Percentiles rank a stretch among this genome's conserved stretches.
Evolutionary conservation across 371 early-diverging fungal genomes (phyloP).

Genomic region (Saksenaea vasiformis): DNA sequence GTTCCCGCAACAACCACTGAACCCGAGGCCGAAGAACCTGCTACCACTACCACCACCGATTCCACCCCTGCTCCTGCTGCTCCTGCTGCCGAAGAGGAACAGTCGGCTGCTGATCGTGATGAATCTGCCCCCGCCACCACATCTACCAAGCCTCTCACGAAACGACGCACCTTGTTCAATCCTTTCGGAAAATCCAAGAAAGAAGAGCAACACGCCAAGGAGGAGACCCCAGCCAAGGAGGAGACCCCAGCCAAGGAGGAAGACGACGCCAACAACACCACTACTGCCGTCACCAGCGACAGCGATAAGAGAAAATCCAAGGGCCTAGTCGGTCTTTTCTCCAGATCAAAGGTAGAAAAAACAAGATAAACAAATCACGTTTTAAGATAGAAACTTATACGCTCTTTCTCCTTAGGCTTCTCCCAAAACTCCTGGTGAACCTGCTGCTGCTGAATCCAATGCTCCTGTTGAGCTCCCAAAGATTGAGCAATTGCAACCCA

Average conservation of each 20-base stretch:
- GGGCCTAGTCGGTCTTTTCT: conserved; percentile 15
- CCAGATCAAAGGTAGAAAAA: conserved; percentile 8
- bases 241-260: conserved; percentile 13
- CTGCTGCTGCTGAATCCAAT: conserved; percentile 6
- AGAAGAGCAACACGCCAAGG: conserved; percentile 9
- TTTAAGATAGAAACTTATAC: background rate
- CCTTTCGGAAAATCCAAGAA: conserved; percentile 30
- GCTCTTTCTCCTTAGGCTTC: background rate
- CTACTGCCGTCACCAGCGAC: conserved; percentile 1
- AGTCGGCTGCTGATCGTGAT: background rate
- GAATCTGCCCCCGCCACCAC: background rate
- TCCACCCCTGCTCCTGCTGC: background rate
- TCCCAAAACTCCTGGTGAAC: conserved; percentile 7
- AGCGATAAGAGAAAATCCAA: conserved; percentile 24
- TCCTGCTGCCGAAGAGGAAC: conserved; percentile 4
- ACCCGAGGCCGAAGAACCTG: background rate
- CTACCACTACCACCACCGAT: background rate
- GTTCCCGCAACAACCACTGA: background rate
- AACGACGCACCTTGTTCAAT: conserved; percentile 31
- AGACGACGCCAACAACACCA: background rate
- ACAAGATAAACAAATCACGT: background rate
- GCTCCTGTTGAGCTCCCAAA: conserved; percentile 10
- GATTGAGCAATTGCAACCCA: conserved; percentile 15
- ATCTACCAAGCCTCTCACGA: conserved; percentile 17
- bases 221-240: conserved; percentile 6